Percentiles rank a stretch among this genome's conserved stretches.
These are phyloP conservation scores for Saccharata proteae DNA, from an alignment of 2,329 filamentous ascomycete genomes.

Conservation along the genomic window DNA sequence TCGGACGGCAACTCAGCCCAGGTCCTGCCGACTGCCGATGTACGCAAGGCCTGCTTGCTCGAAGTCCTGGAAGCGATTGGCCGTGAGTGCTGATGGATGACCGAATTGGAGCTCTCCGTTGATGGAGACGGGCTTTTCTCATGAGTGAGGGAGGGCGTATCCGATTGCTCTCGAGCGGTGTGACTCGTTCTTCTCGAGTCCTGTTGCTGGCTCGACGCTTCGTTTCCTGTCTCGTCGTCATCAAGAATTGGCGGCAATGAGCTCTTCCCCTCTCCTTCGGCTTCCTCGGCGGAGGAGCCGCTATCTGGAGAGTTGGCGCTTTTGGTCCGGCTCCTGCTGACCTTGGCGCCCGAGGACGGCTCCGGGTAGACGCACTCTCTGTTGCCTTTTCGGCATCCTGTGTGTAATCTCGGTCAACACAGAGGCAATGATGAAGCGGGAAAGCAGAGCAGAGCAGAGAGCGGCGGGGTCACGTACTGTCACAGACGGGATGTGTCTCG, in stretches of 20 bases:
- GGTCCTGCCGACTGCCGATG: conserved; percentile 9
- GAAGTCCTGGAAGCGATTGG: conserved; percentile 21
- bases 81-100: conserved; percentile 17
- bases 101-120: conserved; percentile 32
- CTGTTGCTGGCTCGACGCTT: conserved; percentile 12
- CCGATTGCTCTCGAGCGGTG: conserved; percentile 20
- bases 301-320: conserved; percentile 33
- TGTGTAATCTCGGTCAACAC: conserved; percentile 12
- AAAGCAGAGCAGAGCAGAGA: too few species aligned
- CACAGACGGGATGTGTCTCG: conserved; percentile 75
- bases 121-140: conserved; percentile 41
- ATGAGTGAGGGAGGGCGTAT: conserved; percentile 27
- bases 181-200: conserved; percentile 13
- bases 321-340: conserved; percentile 35
- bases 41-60: conserved; percentile 18
- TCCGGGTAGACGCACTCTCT: conserved; percentile 88
- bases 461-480: conserved; percentile 52
- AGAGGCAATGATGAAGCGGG: conserved; percentile 4
- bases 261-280: conserved; percentile 28
- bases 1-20: conserved; percentile 48
- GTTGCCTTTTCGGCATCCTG: conserved; percentile 81
- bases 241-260: conserved; percentile 31
- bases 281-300: conserved; percentile 40
- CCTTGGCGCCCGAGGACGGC: conserved; percentile 40
- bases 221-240: conserved; percentile 32